phyloP scores from a whole-genome alignment of 164 flowering plant genomes.

The Macadamia integrifolia region DNA sequence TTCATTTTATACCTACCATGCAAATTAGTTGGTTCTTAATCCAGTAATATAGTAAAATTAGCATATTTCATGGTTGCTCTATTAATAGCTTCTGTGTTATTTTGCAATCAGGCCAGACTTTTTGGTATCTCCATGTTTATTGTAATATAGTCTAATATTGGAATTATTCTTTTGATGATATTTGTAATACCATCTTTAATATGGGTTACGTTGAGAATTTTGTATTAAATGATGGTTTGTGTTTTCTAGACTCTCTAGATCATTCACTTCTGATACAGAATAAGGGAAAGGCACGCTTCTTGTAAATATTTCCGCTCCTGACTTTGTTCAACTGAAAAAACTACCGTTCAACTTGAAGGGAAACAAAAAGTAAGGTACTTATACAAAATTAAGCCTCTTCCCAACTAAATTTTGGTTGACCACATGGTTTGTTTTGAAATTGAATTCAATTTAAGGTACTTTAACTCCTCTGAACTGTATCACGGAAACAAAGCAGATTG shows the following conservation, averaged over 20 bases:
- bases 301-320: slow-evolving; percentile 50
- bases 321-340: slow-evolving; percentile 48
- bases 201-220: slow-evolving; percentile 1
- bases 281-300: slow-evolving; percentile 41
- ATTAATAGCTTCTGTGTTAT: background rate
- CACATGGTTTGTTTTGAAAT: too few species aligned
- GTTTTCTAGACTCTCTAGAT: slow-evolving; percentile 54
- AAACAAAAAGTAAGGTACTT: slow-evolving; percentile 51
- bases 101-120: background rate
- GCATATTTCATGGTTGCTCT: background rate
- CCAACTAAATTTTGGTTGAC: too few species aligned
- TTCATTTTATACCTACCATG: too few species aligned
- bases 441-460: too few species aligned
- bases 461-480: too few species aligned
- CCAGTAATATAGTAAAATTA: background rate
- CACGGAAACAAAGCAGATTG: too few species aligned
- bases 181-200: slow-evolving; percentile 3
- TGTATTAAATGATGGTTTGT: background rate
- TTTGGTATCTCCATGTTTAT: background rate
- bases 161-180: background rate
- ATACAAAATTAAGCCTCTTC: background rate
- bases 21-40: too few species aligned
- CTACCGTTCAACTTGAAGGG: slow-evolving; percentile 35
- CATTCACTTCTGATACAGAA: slow-evolving; percentile 72
- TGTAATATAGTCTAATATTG: background rate